These are phyloP conservation scores for Leishmania martiniquensis DNA, from an alignment of 208 protist genomes.

Conservation along the genomic window DNA sequence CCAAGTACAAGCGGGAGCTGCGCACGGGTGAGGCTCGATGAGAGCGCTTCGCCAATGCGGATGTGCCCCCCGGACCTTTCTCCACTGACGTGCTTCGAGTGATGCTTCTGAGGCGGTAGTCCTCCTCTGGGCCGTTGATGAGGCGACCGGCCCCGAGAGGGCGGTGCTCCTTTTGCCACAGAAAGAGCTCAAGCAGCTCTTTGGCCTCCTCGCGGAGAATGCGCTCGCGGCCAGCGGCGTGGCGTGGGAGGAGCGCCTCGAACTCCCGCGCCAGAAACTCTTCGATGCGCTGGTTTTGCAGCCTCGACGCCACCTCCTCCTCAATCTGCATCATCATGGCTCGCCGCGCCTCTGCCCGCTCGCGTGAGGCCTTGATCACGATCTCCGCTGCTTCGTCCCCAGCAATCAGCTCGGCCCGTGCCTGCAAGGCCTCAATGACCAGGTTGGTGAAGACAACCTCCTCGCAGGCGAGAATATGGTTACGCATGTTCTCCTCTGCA, in stretches of 20 bases:
- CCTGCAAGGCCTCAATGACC: slow-evolving; percentile 19
- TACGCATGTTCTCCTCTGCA: slow-evolving; percentile 32
- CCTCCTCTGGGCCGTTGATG: slow-evolving; percentile 31
- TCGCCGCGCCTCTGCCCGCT: slow-evolving; percentile 18
- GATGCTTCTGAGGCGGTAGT: slow-evolving; percentile 29
- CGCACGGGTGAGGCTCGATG: not conserved
- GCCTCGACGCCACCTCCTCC: slow-evolving; percentile 21
- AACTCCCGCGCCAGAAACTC: slow-evolving; percentile 38
- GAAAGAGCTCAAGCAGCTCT: slow-evolving; percentile 35
- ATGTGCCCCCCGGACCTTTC: not conserved
- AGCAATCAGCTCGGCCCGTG: slow-evolving; percentile 28
- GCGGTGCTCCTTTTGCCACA: slow-evolving; percentile 53
- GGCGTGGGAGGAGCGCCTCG: slow-evolving; percentile 41
- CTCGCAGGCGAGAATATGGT: slow-evolving; percentile 34
- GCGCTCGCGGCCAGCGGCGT: slow-evolving; percentile 30
- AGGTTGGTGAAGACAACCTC: slow-evolving; percentile 34
- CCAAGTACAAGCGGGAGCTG: slow-evolving; percentile 18
- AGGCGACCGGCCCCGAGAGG: slow-evolving; percentile 54
- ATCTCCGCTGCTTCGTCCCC: slow-evolving; percentile 34
- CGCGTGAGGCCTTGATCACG: slow-evolving; percentile 35
- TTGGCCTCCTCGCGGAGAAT: slow-evolving; percentile 49
- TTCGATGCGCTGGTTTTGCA: slow-evolving; percentile 41
- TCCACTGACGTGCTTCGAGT: not conserved
- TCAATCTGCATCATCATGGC: slow-evolving; percentile 55
- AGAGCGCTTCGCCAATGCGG: not conserved